Evolutionary conservation across 176 grass and related monocot species (phyloP), one percentile per base, ranked within the genome.

Genomic region (Zoysia pacifica): DNA sequence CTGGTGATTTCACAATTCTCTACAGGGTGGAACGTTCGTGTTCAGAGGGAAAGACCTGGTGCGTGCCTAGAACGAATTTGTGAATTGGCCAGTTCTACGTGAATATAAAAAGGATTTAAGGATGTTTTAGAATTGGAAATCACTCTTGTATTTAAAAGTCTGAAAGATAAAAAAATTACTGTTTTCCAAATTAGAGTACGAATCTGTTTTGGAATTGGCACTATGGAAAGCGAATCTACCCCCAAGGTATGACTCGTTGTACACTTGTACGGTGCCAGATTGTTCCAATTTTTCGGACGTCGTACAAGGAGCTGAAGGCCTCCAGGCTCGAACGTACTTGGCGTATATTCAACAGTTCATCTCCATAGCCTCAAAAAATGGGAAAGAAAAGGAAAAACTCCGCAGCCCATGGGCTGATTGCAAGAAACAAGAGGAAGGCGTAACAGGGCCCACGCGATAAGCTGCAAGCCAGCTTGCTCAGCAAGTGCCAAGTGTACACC

Each of bases 21-120:
- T 64, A 2, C 79, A 89, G 92, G 96, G 96, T 41, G 96, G 96
- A 9, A 91, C 93, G 86, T 86, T 97, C 75, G 86, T 93, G 56
- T 97, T 97, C 78, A 93, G 51, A 79, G 94, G 91, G 19, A 91
- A 86, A 74, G 72, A 97, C 37, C 38, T 91, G 79, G 6, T 93
- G 55, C 91, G 91, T 80, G 85, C 28, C 28, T 28, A 28, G 28
- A 28, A 28, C 28, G 28, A 28, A 28, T 28, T 28, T 28, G 28
- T 28, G 28, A 28, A 28, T 28, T 28, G 28, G 28, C 28, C 28
- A 28, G 28, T 28, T 28, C 28, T 28, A 28, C 28, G 28, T 28
- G 28, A 28, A 28, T 28, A 28, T 28, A 28, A 28, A 28, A 28
- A 28, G 28, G 28, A 28, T 28, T 28, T 28, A 28, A 28, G 28